Evolutionary conservation across 2,329 filamentous ascomycete species (phyloP).

Genomic region (Cladosporium austrohemisphaericum): DNA sequence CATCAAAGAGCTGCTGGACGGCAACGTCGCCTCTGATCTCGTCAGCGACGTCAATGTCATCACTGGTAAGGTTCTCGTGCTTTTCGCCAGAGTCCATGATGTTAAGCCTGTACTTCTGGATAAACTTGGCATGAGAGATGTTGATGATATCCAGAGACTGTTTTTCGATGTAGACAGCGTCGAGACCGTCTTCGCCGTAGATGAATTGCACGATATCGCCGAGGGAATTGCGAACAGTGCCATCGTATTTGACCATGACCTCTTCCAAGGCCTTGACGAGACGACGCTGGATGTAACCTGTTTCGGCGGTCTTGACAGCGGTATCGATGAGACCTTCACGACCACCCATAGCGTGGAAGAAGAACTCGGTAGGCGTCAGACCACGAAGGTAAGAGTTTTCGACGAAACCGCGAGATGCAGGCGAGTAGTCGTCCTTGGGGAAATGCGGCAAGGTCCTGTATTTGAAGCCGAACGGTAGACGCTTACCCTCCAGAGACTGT

Average conservation of each 20-base stretch:
- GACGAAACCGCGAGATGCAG: slow-evolving; percentile 93
- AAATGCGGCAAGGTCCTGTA: slow-evolving; percentile 96
- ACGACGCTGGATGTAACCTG: slow-evolving; percentile 97
- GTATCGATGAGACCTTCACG: slow-evolving; percentile 99
- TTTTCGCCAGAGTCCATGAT: slow-evolving; percentile 64
- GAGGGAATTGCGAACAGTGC: slow-evolving; percentile 92
- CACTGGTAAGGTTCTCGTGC: slow-evolving; percentile 56
- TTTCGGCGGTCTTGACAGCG: slow-evolving; percentile 98
- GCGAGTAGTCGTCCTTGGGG: slow-evolving; percentile 98
- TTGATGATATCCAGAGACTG: slow-evolving; percentile 85
- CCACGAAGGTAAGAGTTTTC: slow-evolving; percentile 98
- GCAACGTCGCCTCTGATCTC: slow-evolving; percentile 85
- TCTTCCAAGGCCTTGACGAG: slow-evolving; percentile 97
- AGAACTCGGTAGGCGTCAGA: slow-evolving; percentile 92
- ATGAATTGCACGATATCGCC: slow-evolving; percentile 96
- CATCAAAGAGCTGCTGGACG: slow-evolving; percentile 80
- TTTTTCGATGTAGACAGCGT: slow-evolving; percentile 89
- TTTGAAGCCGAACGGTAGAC: slow-evolving; percentile 98
- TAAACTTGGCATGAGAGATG: slow-evolving; percentile 72
- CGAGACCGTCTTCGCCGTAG: slow-evolving; percentile 94
- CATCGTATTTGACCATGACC: slow-evolving; percentile 95
- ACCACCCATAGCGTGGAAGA: slow-evolving; percentile 99
- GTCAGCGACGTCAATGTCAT: slow-evolving; percentile 78
- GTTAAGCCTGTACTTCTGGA: slow-evolving; percentile 78
- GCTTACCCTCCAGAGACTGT: slow-evolving; percentile 96